Percentiles rank a stretch among this genome's conserved stretches.
Conservation (phyloP, 2,329 filamentous ascomycete genomes). For the Alternaria sp. region DNA sequence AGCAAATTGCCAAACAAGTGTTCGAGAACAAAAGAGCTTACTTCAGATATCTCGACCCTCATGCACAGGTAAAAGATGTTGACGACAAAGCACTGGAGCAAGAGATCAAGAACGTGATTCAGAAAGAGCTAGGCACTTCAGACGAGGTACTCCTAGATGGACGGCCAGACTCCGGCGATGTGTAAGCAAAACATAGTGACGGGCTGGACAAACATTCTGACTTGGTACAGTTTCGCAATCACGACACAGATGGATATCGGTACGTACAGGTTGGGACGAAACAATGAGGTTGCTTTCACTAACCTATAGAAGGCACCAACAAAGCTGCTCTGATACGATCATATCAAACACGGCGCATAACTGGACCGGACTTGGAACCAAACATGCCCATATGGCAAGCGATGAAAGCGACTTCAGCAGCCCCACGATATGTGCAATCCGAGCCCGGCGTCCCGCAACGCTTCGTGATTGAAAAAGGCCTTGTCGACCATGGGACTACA, state of each 20-base stretch:
- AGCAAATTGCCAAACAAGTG: conserved; percentile 34
- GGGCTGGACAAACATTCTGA: conserved; percentile 9
- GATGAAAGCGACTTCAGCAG: conserved; percentile 35
- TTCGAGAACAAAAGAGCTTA: conserved; percentile 40
- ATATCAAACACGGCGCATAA: conserved; percentile 42
- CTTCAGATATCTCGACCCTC: conserved; percentile 36
- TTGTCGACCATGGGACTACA: conserved; percentile 42
- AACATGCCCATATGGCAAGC: conserved; percentile 40
- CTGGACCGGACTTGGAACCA: conserved; percentile 38
- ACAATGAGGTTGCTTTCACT: background rate
- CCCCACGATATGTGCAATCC: conserved; percentile 35
- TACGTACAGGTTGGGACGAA: background rate
- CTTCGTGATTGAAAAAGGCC: conserved; percentile 38
- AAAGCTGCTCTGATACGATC: conserved; percentile 43
- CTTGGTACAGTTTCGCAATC: conserved; percentile 34
- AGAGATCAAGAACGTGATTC: conserved; percentile 32
- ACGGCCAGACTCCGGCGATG: conserved; percentile 37
- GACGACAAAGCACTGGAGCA: conserved; percentile 31
- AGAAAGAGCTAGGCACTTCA: conserved; percentile 24
- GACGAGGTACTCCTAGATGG: conserved; percentile 38
- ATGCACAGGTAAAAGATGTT: conserved; percentile 12
- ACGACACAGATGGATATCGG: conserved; percentile 42
- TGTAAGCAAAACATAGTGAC: conserved; percentile 29
- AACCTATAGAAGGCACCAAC: conserved; percentile 23
- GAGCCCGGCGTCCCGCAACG: conserved; percentile 24